Base-by-base conservation (phyloP, 805 yeast genomes). In the Alloascoidea africana region DNA sequence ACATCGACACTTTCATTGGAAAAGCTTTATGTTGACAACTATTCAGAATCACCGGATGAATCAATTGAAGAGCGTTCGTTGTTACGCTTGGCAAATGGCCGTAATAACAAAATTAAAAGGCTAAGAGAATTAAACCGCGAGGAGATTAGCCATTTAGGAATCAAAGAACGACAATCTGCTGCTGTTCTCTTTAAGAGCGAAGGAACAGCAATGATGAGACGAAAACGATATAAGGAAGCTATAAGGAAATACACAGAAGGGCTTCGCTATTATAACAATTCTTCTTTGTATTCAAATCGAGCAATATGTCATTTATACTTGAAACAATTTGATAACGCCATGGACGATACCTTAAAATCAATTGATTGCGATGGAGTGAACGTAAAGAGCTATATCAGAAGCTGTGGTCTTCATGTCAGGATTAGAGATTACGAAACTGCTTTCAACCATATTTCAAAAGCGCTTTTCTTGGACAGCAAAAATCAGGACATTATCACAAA, bases 381-480 rank as follows among this genome's bases (percentile, higher is more conserved):
- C 13, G 30, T 23, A 8, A 23, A 23, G n/a, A 23, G n/a, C n/a
- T 23, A 23, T 23, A 23, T 23, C 30, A 23, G 30, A 23, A 23
- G 30, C 30, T 23, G 8, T 23, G n/a, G 13, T 8, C n/a, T 23
- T 8, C n/a, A 23, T 23, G 30, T n/a, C n/a, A 23, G 30, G 30
- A 23, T 8, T 8, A 23, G n/a, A 8, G 30, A 23, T 23, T 23
- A 23, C n/a, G 13, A n/a, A n/a, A n/a, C 8, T 23, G 30, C 30
- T 8, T 23, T 23, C 30, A 23, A 23, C n/a, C 13, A 23, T 23
- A 23, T 23, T 23, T 8, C 13, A 8, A 23, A 8, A 23, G 30
- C 30, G n/a, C n/a, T 8, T 23, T 23, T 23, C 30, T 23, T 23
- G n/a, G 30, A 23, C n/a, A 23, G 30, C n/a, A 23, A 23, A 23